Evolutionary conservation across 345 rosid genomes (phyloP), one percentile per base, ranked within the genome.

Genomic region (Sonneratia alba): DNA sequence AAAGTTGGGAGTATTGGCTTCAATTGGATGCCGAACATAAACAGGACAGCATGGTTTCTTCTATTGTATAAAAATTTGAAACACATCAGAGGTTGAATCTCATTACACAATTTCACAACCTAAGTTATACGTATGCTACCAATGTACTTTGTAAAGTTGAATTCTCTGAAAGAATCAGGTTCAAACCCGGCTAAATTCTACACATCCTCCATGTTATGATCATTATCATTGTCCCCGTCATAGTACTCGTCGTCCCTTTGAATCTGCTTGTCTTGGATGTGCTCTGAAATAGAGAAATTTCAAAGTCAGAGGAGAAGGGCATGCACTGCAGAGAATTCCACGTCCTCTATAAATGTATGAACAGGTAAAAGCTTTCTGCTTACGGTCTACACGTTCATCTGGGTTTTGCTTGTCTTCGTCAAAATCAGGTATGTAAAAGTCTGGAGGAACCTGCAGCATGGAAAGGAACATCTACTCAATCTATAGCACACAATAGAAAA

Each of bases 401-500:
- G 94, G 96, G 73, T 92, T 90, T 66, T 85, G 97, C 75, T 87
- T 83, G 42, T 95, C 99, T 82, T 95, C 99, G 40, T 95, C 93
- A 69, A 89, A 87, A 76, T 95, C 98, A 7, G 98, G 99, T 78
- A 95, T 83, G 69, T 87, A 89, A 65, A 95, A 92, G 74, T 95
- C 99, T 1, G 98, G 98, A 62, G 99, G 98, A 78, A 95, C 98
- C 99, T 95, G 81, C 70, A 71, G 69, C 15, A 64, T 14, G 55
- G 49, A 66, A 59, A 21, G 42, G 48, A 70, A 48, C 24, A 62
- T 51, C 37, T 61, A 24, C 36, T 22, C 65, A 61, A 22, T 55
- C 61, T 1, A 61, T 61, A 42, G 6, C 45, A 42, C 10, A 9
- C 45, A 42, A 42, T 42, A 5, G 6, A 42, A 42, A 42, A 42